Base-by-base conservation (phyloP, 306 rosid genomes). In the Pterocarpus santalinus region DNA sequence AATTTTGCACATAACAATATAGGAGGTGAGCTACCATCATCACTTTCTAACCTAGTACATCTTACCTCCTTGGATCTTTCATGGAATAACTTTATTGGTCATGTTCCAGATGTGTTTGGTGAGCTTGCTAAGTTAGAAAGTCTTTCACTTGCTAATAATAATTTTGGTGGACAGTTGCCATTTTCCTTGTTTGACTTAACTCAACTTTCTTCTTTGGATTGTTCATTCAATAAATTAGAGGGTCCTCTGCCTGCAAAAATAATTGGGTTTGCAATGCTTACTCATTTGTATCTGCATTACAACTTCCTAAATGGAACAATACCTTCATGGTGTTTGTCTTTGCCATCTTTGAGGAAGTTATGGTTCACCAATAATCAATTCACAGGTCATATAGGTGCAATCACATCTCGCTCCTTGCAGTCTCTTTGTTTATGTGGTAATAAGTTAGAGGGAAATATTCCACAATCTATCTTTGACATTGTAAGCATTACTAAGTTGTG, bases 321-420 rank as follows among this genome's bases (percentile, higher is more conserved):
- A 15, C 85, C 81, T 0, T 7, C 35, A 16, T 74, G 66, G 85
- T 3, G 28, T 32, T 72, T 17, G 8, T 46, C 41, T 5, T 17
- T 13, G 1, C 65, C 76, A 3, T 14, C 6, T 34, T 67, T 85
- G 30, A 11, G 0, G 0, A 0, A 2, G 7, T 16, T 81, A 38
- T 1, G 0, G 5, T 80, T 85, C 7, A 0, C 1, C 1, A 0
- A 1, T 0, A 85, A 81, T 66, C 17, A 53, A 0, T 46, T 81
- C 58, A 43, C 60, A 8, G 65, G 55, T 2, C 34, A 16, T 1
- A 72, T 52, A 7, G 7, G 43, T 7, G 49, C 33, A 51, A 22
- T 80, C 44, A 8, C 5, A 49, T 44, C 10, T 4, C 17, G 32
- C 9, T 71, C 65, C 0, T 28, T 62, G 41, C 13, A 1, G 53